phyloP scores from a whole-genome alignment of 768 basidiomycete species.

The Auriculariales sp. region DNA sequence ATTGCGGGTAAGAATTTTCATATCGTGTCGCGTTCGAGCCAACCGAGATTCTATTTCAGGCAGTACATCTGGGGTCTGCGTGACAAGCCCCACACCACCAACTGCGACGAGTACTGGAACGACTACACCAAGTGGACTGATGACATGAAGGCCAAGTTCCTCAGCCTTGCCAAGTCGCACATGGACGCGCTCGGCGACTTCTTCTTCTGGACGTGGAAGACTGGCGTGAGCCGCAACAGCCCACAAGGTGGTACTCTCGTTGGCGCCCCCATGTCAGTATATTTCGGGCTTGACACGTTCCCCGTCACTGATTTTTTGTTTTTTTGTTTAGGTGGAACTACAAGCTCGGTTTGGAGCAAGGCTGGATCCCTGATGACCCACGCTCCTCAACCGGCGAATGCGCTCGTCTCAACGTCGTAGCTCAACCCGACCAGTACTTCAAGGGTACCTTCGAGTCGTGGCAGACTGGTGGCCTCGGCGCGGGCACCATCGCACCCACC shows the following conservation, averaged over 20 bases:
- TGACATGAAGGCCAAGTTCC: conserved; percentile 46
- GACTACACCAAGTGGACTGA: conserved; percentile 56
- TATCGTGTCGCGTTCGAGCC: no score
- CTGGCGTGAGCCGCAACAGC: conserved; percentile 7
- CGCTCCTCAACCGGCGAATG: conserved; percentile 62
- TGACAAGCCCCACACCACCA: conserved; percentile 7
- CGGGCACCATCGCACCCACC: conserved; percentile 50
- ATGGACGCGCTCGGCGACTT: conserved; percentile 65
- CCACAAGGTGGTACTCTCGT: no score
- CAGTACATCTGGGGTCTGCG: conserved; percentile 1
- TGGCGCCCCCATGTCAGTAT: not conserved
- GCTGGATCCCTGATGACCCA: conserved; percentile 90
- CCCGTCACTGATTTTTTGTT: no score
- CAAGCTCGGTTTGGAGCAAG: conserved; percentile 74
- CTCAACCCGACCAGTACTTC: conserved; percentile 18
- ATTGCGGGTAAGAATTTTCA: conserved; percentile 48
- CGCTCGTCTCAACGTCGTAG: conserved; percentile 22
- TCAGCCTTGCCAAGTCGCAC: conserved; percentile 62
- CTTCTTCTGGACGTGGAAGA: conserved; percentile 56
- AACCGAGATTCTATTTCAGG: no score
- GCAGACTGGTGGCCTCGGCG: conserved; percentile 68
- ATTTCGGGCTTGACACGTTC: no score
- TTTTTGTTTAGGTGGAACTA: conserved; percentile 83
- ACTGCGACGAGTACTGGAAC: conserved; percentile 49
- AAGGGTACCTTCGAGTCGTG: conserved; percentile 46